Evolutionary conservation across 179 eudicot genomes (phyloP), one percentile per base, ranked within the genome.

Genomic region (Patellifolia procumbens): DNA sequence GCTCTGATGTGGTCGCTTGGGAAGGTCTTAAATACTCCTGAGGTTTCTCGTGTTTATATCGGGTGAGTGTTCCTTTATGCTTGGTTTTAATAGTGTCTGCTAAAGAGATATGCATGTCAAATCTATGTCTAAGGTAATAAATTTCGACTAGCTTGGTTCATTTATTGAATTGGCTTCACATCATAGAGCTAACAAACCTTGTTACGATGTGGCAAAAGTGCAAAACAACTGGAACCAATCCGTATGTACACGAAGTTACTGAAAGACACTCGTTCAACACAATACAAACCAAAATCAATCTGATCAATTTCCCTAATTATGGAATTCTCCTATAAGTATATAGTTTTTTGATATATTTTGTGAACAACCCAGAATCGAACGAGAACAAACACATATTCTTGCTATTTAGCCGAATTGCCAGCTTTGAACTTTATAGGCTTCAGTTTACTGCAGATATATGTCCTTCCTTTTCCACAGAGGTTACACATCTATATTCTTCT

Each of bases 1-100:
- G 99, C 99, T 6, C 80, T 95, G 81, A 95, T 95, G 99, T 95
- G 99, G 99, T 95, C 99, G 1, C 93, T 95, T 60, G 99, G 99
- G 34, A 95, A 95, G 81, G 94, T 95, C 45, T 74, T 95, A 52
- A 93, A 95, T 82, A 95, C 97, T 7, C 99, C 99, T 1, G 99
- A 95, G 82, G 99, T 95, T 37, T 78, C 82, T 37, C 99, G 99
- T 53, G 97, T 95, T 65, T 95, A 95, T 79, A 89, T 95, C 75
- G 99, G 99, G 99, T 95, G 87, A 20, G 86, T 78, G 28, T 22
- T 81, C 64, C 15, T 77, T 79, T 16, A 12, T 55, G 74, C 24
- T 70, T 51, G 46, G 7, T 51, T 32, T 46, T n/a, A 46, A 26
- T 5, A 9, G 53, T 76, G 15, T 46, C 65, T 32, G 16, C 16